phyloP scores from a whole-genome alignment of 371 early-diverging fungal species.

The Lichtheimia corymbifera region DNA sequence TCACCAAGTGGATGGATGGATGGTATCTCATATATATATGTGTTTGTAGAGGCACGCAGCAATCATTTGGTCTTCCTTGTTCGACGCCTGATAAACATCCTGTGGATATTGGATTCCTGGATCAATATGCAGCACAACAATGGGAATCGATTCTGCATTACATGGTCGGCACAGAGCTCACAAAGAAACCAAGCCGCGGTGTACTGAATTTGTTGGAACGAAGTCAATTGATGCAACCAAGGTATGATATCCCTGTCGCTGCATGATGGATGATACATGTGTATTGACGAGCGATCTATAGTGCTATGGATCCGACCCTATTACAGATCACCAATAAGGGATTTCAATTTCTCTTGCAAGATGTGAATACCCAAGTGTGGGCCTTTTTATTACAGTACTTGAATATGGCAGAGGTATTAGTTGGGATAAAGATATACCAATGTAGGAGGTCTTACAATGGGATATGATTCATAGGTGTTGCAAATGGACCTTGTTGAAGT shows the following conservation, averaged over 20 bases:
- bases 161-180: constrained; percentile 89
- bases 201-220: constrained; percentile 76
- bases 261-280: neutral
- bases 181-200: constrained; percentile 68
- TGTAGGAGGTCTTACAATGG: neutral
- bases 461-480: constrained; percentile 49
- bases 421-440: neutral
- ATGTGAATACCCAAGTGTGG: constrained; percentile 94
- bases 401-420: constrained; percentile 74
- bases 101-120: constrained; percentile 72
- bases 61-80: constrained; percentile 81
- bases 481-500: constrained; percentile 93
- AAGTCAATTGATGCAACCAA: constrained; percentile 78
- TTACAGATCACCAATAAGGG: constrained; percentile 90
- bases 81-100: constrained; percentile 67
- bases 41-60: constrained; percentile 70
- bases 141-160: constrained; percentile 95
- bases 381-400: constrained; percentile 92
- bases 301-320: constrained; percentile 4
- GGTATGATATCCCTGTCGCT: constrained; percentile 18
- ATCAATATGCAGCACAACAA: constrained; percentile 77
- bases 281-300: neutral
- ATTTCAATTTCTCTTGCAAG: constrained; percentile 94
- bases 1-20: neutral
- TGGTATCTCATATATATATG: neutral